Evolutionary conservation across 768 basidiomycete genomes (phyloP).

Genomic region (Leucosporidium creatinivorum): DNA sequence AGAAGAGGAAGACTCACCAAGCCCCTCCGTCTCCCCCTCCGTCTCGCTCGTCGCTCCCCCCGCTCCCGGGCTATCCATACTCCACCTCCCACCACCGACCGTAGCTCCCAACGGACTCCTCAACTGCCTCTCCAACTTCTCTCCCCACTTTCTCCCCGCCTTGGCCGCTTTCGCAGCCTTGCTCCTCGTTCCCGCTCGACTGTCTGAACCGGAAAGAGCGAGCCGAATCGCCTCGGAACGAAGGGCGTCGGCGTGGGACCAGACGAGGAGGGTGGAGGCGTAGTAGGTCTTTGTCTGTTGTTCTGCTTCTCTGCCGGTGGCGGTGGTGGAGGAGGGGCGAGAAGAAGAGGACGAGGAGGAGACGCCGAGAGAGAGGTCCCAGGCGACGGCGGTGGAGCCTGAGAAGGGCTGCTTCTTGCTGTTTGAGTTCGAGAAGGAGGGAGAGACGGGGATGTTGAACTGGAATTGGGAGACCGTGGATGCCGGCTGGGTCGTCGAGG

Average conservation of each 20-base stretch:
- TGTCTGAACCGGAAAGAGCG: constrained; percentile 53
- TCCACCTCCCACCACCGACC: constrained; percentile 41
- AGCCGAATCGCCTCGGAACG: constrained; percentile 75
- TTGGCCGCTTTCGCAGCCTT: constrained; percentile 25
- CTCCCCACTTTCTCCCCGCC: constrained; percentile 46
- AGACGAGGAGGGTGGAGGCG: constrained; percentile 87
- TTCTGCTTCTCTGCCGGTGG: not conserved
- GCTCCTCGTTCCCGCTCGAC: not conserved
- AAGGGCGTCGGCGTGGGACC: constrained; percentile 89
- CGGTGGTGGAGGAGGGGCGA: not conserved
- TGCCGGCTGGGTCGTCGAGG: constrained; percentile 86
- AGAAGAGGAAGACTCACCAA: not conserved
- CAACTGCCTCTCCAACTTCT: constrained; percentile 32
- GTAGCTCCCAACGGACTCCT: constrained; percentile 10
- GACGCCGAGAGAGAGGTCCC: constrained; percentile 4
- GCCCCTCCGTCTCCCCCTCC: constrained; percentile 48
- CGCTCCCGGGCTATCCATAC: constrained; percentile 64
- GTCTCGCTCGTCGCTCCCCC: constrained; percentile 43
- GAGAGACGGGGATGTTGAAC: constrained; percentile 72
- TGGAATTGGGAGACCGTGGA: constrained; percentile 88
- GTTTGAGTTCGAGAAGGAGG: constrained; percentile 32
- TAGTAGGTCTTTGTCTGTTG: constrained; percentile 51
- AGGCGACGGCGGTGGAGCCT: constrained; percentile 2
- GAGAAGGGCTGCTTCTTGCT: not conserved
- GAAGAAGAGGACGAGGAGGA: too few species aligned